phyloP scores from a whole-genome alignment of 768 basidiomycete genomes.

The Hirschioporus abietinus region DNA sequence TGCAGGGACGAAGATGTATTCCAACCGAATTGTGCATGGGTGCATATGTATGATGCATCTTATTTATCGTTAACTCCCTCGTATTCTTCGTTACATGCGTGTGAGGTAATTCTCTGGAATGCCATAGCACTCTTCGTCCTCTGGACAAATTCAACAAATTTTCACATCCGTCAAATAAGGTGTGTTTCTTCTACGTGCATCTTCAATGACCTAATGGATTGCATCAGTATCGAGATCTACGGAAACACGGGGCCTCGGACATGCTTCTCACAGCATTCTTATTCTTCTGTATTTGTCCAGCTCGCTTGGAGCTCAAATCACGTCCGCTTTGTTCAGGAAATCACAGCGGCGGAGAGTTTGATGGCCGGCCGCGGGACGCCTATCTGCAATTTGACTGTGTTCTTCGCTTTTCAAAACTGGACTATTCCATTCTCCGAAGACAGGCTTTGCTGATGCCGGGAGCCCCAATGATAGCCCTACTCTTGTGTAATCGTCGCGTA shows the following conservation, averaged over 20 bases:
- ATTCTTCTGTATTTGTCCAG: background rate
- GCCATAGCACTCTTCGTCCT: background rate
- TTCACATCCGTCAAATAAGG: background rate
- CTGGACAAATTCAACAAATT: background rate
- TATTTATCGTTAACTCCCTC: background rate
- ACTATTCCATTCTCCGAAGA: background rate
- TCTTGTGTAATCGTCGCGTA: background rate
- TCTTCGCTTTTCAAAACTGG: constrained; percentile 1
- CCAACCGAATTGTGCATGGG: background rate
- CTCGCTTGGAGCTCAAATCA: background rate
- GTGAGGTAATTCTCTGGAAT: background rate
- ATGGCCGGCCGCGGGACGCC: background rate
- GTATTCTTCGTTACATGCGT: background rate
- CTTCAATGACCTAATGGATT: background rate
- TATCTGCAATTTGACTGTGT: background rate
- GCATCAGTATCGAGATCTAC: background rate
- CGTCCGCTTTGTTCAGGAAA: background rate
- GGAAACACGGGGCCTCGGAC: background rate
- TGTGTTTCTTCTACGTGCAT: background rate
- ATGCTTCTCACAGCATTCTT: background rate
- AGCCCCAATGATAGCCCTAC: background rate
- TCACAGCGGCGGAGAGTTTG: background rate
- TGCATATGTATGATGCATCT: background rate
- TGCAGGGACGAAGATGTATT: background rate
- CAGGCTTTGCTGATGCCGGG: background rate